Evolutionary conservation across 768 basidiomycete species (phyloP).

Genomic region (Kwoniella europaea): DNA sequence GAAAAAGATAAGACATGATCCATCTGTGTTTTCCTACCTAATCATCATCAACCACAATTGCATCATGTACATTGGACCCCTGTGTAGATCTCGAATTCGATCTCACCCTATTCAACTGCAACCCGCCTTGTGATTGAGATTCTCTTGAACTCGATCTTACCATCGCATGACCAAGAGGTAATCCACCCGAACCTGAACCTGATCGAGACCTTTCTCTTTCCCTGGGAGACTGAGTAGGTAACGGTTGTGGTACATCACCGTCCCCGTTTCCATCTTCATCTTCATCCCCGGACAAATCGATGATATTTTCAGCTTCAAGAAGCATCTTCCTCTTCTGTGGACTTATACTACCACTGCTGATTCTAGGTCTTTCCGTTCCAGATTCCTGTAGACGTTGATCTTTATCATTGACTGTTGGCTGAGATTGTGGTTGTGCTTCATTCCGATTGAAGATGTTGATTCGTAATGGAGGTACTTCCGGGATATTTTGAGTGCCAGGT

Average conservation of each 20-base stretch:
- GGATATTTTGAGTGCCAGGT: background rate
- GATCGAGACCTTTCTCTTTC: background rate
- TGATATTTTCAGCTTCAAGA: background rate
- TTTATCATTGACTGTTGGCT: background rate
- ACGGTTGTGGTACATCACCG: background rate
- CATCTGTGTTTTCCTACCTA: background rate
- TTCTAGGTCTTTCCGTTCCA: background rate
- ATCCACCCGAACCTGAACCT: background rate
- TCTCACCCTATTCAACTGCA: background rate
- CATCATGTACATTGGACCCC: constrained; percentile 10
- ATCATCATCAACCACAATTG: constrained; percentile 8
- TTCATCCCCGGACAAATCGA: background rate
- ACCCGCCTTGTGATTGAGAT: background rate
- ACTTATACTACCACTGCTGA: background rate
- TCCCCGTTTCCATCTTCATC: background rate
- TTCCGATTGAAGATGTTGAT: constrained; percentile 3
- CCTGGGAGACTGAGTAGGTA: background rate
- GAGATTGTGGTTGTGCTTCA: background rate
- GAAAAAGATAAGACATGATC: no score
- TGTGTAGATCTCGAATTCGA: constrained; percentile 5
- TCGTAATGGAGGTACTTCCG: background rate
- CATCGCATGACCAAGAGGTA: background rate
- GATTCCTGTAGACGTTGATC: background rate
- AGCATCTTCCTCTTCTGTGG: background rate
- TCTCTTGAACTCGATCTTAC: background rate